These are phyloP conservation scores for Knufia petricola DNA, from an alignment of 2,329 filamentous ascomycete species.

Conservation along the genomic window DNA sequence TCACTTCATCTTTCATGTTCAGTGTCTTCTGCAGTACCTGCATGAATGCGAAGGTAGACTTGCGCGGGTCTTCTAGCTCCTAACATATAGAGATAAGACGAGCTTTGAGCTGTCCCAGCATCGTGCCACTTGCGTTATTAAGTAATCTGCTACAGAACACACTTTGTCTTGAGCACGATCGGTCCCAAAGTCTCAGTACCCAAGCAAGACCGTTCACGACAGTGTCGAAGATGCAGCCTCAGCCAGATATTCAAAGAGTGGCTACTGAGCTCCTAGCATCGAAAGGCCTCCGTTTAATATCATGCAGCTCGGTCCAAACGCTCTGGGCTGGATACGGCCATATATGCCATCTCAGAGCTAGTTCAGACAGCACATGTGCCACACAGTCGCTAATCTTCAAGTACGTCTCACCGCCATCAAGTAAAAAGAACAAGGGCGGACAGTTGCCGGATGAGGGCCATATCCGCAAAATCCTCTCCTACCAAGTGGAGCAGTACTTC, in stretches of 20 bases:
- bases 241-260: background rate
- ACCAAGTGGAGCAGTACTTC: slow-evolving; percentile 58
- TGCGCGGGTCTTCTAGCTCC: no score
- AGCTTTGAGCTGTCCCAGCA: no score
- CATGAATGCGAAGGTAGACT: no score
- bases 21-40: no score
- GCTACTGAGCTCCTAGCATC: slow-evolving; percentile 1
- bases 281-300: slow-evolving; percentile 22
- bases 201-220: background rate
- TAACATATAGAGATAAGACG: no score
- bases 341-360: slow-evolving; percentile 47
- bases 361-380: slow-evolving; percentile 1
- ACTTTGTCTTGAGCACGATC: no score
- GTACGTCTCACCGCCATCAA: slow-evolving; percentile 47
- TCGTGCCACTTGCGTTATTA: no score
- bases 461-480: slow-evolving; percentile 56
- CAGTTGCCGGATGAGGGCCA: slow-evolving; percentile 48
- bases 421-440: background rate
- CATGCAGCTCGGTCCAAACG: slow-evolving; percentile 30
- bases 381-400: slow-evolving; percentile 44
- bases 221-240: background rate
- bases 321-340: slow-evolving; percentile 43
- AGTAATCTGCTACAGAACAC: no score
- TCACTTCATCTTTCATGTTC: no score
- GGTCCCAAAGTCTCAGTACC: no score